Evolutionary conservation across 495 filamentous ascomycete genomes (phyloP), one percentile per base, ranked within the genome.

Genomic region (Chaetomidium leptoderma): DNA sequence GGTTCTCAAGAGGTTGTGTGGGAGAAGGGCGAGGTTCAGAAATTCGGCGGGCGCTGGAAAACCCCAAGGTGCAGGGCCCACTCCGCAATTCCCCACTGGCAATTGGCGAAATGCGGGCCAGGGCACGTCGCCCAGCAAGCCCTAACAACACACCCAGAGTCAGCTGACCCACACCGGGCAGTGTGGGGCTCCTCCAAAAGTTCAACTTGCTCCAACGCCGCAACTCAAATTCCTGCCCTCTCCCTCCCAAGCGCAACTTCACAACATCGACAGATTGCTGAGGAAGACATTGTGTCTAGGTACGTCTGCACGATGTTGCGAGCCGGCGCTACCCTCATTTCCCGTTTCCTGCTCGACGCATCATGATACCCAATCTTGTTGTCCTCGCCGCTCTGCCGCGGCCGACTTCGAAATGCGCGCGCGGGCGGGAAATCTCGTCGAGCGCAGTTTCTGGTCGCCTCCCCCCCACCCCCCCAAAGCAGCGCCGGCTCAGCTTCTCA

Each of bases 231-330:
- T 64, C 64, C 61, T 58, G 24, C 52, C 58, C 64, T 62, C 50
- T 42, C 14, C 23, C 36, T 55, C 67, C 64, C 65, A 71, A 67
- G 63, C 66, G 68, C 47, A 53, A 45, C 62, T 64, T 69, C 65
- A 69, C 73, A 70, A 65, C 70, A 76, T 77, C 69, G 73, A 61
- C 70, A 69, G 75, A 70, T 76, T 78, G 77, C 77, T 81, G 72
- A 82, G 78, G 80, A 81, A 73, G 66, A 66, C 66, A 68, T 35
- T 70, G 74, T 81, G 77, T 81, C 78, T 80, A 81, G 79, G 79
- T 80, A 81, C 57, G 77, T 78, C 60, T 70, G 64, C 55, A 66
- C 46, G 66, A 69, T 69, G 65, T 64, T 66, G 65, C 57, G 66
- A 69, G 62, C 52, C 54, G 53, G 53, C 64, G 51, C 53, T 60